Conservation (phyloP, 75 land plant genomes). For the Gnetum montanum region DNA sequence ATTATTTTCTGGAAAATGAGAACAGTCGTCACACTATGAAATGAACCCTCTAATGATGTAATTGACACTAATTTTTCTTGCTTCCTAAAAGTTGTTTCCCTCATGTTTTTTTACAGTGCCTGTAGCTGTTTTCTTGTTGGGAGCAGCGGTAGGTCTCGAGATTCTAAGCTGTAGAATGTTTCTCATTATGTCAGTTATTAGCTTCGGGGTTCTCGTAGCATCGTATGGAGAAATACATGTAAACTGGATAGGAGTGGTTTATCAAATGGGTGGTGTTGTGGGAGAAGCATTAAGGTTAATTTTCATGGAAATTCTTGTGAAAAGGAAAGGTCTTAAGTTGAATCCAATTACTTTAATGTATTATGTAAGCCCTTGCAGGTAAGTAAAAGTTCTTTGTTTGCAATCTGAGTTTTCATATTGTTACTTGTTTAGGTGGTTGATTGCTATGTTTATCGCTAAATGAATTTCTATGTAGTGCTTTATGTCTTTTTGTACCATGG, state of each 20-base stretch:
- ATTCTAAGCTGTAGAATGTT: slow-evolving; percentile 68
- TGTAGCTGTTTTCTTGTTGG: slow-evolving; percentile 93
- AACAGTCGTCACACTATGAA: too few relatives aligned
- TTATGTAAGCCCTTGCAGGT: slow-evolving; percentile 99
- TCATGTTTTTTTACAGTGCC: slow-evolving; percentile 84
- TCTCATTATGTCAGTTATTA: slow-evolving; percentile 81
- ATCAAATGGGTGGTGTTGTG: slow-evolving; percentile 96
- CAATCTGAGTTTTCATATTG: neutral
- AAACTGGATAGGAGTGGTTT: slow-evolving; percentile 88
- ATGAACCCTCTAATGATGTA: neutral
- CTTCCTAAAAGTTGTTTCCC: slow-evolving; percentile 3
- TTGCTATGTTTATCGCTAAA: neutral
- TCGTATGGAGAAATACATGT: slow-evolving; percentile 96
- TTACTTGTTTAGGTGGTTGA: neutral
- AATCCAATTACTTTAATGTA: slow-evolving; percentile 88
- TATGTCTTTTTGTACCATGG: slow-evolving; percentile 92
- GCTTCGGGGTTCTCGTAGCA: slow-evolving; percentile 87
- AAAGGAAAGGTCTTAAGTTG: slow-evolving; percentile 77
- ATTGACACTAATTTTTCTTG: too few relatives aligned
- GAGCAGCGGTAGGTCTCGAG: slow-evolving; percentile 82
- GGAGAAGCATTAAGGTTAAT: slow-evolving; percentile 91
- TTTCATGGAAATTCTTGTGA: slow-evolving; percentile 88
- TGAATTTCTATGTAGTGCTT: slow-evolving; percentile 59
- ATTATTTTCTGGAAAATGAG: too few relatives aligned
- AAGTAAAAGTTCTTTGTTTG: neutral